Evolutionary conservation across 495 filamentous ascomycete genomes (phyloP), one percentile per base, ranked within the genome.

Genomic region (Neurospora sp.): DNA sequence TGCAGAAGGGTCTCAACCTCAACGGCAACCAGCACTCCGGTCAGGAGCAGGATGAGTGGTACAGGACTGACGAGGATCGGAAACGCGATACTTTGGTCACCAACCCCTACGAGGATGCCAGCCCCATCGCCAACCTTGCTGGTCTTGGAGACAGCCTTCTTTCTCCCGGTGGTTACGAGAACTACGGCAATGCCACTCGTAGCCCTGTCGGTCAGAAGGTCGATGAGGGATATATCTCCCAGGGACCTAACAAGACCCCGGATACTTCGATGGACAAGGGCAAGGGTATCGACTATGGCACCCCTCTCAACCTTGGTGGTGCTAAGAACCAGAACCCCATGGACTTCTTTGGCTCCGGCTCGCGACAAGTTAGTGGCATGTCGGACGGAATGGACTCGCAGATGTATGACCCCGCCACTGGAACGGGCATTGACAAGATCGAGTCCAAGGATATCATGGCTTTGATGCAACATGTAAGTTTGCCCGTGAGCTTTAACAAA

Each of bases 371-470:
- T 59, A 97, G 94, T 77, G 94, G 93, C 20, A 92, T 96, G 81
- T 97, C 96, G 18, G 94, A 97, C 76, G 92, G 92, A 18, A 92
- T 94, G 89, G 89, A 88, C 41, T 95, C 93, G 11, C 94, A 94
- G 7, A 82, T 98, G 20, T 98, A 98, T 78, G 96, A 98, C 79
- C 90, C 93, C 74, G 88, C 95, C 27, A 97, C 93, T 7, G 96
- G 96, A 38, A 89, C 87, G 70, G 95, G 94, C 40, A 92, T 97
- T 74, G 94, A 98, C 74, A 87, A 90, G 46, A 99, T 99, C 73
- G 91, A 99, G 81, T 97, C 93, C 7, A 95, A 97, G 82, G 96
- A 99, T 79, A 96, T 99, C 77, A 91, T 98, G 75, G 94, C 96
- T 48, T 84, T 99, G 37, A 98, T 99, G 96, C 94, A 99, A 79